phyloP scores from a whole-genome alignment of 2,329 filamentous ascomycete species.

The Penicillium thymicola region DNA sequence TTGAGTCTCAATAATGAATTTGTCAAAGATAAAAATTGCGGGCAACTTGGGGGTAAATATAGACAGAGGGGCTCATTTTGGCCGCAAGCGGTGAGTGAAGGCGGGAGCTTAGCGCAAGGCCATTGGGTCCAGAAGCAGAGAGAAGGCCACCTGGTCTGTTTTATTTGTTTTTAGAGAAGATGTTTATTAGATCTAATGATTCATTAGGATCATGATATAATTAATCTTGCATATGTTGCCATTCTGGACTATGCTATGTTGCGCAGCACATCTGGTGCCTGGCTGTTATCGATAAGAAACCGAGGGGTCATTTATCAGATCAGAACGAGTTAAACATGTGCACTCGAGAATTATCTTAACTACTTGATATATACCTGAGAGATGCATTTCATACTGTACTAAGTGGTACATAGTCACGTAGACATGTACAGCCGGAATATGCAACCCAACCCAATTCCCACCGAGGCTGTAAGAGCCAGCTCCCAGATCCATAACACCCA shows the following conservation, averaged over 20 bases:
- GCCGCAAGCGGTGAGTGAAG: slow-evolving; percentile 30
- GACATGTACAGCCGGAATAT: neutral
- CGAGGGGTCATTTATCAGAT: neutral
- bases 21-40: slow-evolving; percentile 6
- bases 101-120: slow-evolving; percentile 15
- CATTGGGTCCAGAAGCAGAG: slow-evolving; percentile 8
- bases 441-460: neutral
- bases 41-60: slow-evolving; percentile 16
- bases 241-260: neutral
- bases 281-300: slow-evolving; percentile 31
- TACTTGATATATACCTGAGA: neutral
- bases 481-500: slow-evolving; percentile 5
- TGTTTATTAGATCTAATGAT: neutral
- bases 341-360: neutral
- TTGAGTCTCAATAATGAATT: slow-evolving; percentile 4
- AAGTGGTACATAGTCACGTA: neutral
- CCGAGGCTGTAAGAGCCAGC: neutral
- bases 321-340: neutral
- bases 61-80: slow-evolving; percentile 19
- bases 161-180: neutral
- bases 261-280: neutral
- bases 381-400: too few relatives aligned
- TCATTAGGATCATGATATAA: neutral
- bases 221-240: neutral
- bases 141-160: slow-evolving; percentile 13